Conservation (phyloP, 225 moss, liverwort and hornwort species). For the Ulota crispa region DNA sequence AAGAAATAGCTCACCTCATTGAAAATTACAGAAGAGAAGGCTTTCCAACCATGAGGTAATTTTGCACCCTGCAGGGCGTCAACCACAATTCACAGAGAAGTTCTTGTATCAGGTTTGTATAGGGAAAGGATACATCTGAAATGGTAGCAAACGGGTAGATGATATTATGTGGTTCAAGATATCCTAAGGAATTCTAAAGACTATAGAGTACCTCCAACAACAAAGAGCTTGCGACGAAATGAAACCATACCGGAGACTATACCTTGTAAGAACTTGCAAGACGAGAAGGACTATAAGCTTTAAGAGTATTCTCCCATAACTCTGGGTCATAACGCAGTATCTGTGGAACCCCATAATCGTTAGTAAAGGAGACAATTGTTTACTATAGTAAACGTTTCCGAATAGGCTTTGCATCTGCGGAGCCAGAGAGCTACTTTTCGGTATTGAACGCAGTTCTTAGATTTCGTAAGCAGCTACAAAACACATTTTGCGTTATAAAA, state of each 20-base stretch:
- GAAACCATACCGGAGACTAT: not conserved
- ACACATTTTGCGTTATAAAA: not conserved
- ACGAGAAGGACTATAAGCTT: conserved; percentile 47
- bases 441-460: not conserved
- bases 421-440: not conserved
- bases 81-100: conserved; percentile 10
- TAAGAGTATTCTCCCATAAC: conserved; percentile 54
- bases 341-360: conserved; percentile 31
- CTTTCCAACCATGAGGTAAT: conserved; percentile 78
- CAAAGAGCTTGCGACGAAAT: not conserved
- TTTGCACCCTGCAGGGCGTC: conserved; percentile 52
- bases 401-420: not conserved
- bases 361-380: not conserved
- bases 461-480: not conserved
- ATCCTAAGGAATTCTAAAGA: not conserved
- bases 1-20: conserved; percentile 52
- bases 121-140: conserved; percentile 6
- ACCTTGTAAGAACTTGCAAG: conserved; percentile 69
- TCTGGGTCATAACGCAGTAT: conserved; percentile 39
- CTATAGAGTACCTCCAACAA: not conserved
- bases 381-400: not conserved
- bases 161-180: not conserved
- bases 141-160: not conserved
- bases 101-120: not conserved
- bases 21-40: conserved; percentile 73